Percentiles rank a stretch among this genome's conserved stretches.
Conservation (phyloP, 768 basidiomycete genomes). For the Pisolithus marmoratus region DNA sequence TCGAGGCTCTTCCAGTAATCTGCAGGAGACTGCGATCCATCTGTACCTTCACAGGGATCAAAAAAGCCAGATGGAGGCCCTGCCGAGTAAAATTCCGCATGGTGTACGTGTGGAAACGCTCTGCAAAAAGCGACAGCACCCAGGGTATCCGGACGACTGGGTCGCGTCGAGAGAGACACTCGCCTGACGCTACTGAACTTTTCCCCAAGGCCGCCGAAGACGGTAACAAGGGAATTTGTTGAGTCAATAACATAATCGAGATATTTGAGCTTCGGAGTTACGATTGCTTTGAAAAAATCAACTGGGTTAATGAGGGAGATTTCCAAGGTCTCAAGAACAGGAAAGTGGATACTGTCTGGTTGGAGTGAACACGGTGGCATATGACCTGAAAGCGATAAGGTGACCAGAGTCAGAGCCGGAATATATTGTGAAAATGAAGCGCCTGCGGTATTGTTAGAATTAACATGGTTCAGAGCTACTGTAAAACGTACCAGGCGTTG, state of each 20-base stretch:
- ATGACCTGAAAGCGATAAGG: background rate
- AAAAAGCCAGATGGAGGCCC: too few species aligned
- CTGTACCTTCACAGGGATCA: too few species aligned
- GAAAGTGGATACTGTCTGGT: background rate
- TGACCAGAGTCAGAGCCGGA: background rate
- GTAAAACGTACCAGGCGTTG: too few species aligned
- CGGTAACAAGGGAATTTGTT: too few species aligned
- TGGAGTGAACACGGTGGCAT: background rate
- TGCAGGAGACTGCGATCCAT: background rate
- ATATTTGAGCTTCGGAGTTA: background rate
- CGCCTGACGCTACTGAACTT: too few species aligned
- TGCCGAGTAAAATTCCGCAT: background rate
- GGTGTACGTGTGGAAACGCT: background rate
- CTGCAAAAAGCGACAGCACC: background rate
- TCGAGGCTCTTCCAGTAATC: background rate
- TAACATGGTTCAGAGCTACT: too few species aligned
- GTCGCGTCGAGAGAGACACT: too few species aligned
- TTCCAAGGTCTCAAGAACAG: background rate
- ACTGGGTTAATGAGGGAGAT: too few species aligned
- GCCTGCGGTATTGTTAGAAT: too few species aligned
- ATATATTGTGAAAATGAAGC: background rate
- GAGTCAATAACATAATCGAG: too few species aligned
- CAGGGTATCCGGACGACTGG: background rate
- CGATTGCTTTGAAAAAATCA: background rate
- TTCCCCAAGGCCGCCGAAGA: background rate